Base-by-base conservation (phyloP, 2,329 filamentous ascomycete species). In the Verticillium dahliae region DNA sequence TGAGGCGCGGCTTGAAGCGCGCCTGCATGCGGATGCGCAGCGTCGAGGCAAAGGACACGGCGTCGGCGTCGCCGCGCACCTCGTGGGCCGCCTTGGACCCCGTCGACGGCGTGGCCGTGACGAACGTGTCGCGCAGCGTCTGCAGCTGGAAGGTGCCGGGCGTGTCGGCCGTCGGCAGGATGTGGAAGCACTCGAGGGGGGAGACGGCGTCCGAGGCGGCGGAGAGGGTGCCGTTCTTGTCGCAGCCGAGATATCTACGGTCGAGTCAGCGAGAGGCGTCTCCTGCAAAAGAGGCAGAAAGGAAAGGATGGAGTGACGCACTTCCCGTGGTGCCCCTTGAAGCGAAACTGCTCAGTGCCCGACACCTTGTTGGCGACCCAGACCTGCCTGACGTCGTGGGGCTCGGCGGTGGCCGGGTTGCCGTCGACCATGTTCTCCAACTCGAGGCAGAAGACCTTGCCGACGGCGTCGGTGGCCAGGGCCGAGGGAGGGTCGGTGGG, bases 311-410 rank as follows among this genome's bases (percentile, higher is more conserved):
- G 54, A 11, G 18, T 1, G 27, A 27, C 27, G 27, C 27, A 93
- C 89, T 85, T 89, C 65, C 92, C 93, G 75, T 97, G 91, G 69
- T 94, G 90, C 0, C 92, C 91, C 76, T 97, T 97, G 74, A 99
- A 90, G 62, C 90, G 90, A 68, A 91, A 89, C 38, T 84, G 82
- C 65, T 96, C 91, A 1, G 90, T 94, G 3, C 94, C 94, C 0
- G 89, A 85, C 13, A 97, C 88, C 67, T 84, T 85, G 68, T 90
- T 96, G 63, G 91, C 92, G 66, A 98, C 86, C 91, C 94, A 99
- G 15, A 99, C 95, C 78, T 97, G 93, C 63, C 94, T 83, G 63
- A 98, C 93, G 73, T 98, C 93, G 74, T 97, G 93, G 58, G 95
- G 95, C 76, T 99, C 95, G 9, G 94, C 92, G 5, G 87, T 97